These are phyloP conservation scores for Anethum foeniculum DNA, from an alignment of 140 eudicot genomes.

Conservation along the genomic window DNA sequence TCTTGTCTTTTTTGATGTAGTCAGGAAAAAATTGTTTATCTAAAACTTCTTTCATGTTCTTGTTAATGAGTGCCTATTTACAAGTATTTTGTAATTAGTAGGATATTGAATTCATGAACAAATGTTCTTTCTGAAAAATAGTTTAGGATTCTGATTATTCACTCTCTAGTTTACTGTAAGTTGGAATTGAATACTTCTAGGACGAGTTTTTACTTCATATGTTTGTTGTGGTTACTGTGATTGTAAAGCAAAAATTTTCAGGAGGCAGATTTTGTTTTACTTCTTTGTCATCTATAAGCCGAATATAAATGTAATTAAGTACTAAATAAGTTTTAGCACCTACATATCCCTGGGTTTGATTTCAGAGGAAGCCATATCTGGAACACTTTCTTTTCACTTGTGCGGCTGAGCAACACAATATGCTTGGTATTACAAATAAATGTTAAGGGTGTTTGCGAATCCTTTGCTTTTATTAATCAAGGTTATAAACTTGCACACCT, in stretches of 20 bases:
- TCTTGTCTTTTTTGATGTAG: background rate
- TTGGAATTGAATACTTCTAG: background rate
- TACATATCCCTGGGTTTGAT: background rate
- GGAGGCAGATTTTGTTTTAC: background rate
- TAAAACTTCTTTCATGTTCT: background rate
- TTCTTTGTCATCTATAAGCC: background rate
- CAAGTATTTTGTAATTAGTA: background rate
- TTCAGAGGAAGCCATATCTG: background rate
- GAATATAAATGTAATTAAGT: background rate
- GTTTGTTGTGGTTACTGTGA: background rate
- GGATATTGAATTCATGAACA: background rate
- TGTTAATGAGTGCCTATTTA: background rate
- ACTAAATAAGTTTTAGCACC: background rate
- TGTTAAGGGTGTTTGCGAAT: background rate
- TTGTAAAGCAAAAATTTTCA: background rate
- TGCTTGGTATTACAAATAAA: background rate
- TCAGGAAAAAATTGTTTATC: background rate
- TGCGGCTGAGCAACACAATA: background rate
- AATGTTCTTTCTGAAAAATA: background rate
- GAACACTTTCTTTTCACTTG: background rate
- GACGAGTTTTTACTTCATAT: background rate
- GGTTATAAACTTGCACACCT: background rate
- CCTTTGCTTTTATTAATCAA: background rate
- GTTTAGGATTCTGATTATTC: background rate
- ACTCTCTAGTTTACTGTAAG: background rate